Percentiles rank a stretch among this genome's conserved stretches.
These are phyloP conservation scores for Vanilla planifolia DNA, from an alignment of 106 monocot genomes.

Conservation along the genomic window DNA sequence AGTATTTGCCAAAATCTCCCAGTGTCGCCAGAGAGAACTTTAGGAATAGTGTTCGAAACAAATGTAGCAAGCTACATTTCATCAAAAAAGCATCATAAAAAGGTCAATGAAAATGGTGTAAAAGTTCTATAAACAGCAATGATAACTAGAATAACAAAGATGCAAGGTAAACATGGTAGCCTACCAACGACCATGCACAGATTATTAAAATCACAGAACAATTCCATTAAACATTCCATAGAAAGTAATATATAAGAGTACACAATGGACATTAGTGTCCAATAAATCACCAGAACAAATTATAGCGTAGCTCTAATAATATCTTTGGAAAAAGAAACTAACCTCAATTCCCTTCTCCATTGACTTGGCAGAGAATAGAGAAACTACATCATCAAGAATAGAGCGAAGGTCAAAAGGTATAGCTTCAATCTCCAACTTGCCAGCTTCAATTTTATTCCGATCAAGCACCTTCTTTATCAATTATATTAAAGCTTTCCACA, in stretches of 20 bases:
- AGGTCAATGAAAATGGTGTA: too few species aligned
- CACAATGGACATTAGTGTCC: too few species aligned
- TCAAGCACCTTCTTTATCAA: slow-evolving; percentile 98
- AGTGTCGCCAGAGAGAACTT: slow-evolving; percentile 81
- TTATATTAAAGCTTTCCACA: slow-evolving; percentile 89
- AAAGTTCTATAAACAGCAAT: too few species aligned
- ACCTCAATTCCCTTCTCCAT: slow-evolving; percentile 90
- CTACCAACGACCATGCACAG: too few species aligned
- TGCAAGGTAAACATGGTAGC: too few species aligned
- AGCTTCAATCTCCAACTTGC: slow-evolving; percentile 83
- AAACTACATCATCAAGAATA: slow-evolving; percentile 83
- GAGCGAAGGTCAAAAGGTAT: slow-evolving; percentile 86
- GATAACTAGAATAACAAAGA: too few species aligned
- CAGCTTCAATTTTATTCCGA: slow-evolving; percentile 94
- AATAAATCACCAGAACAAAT: too few species aligned
- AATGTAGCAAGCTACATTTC: slow-evolving; percentile 81
- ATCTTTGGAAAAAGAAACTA: neutral
- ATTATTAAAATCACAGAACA: too few species aligned
- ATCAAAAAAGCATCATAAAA: slow-evolving; percentile 9
- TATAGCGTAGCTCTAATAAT: neutral
- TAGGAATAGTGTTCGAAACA: slow-evolving; percentile 75
- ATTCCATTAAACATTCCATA: too few species aligned
- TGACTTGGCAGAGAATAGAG: slow-evolving; percentile 77
- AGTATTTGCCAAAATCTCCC: slow-evolving; percentile 95
- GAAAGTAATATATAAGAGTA: too few species aligned